Percentiles rank a stretch among this genome's conserved stretches.
phyloP scores from a whole-genome alignment of 2,329 filamentous ascomycete species.

The Fusarium coicis region DNA sequence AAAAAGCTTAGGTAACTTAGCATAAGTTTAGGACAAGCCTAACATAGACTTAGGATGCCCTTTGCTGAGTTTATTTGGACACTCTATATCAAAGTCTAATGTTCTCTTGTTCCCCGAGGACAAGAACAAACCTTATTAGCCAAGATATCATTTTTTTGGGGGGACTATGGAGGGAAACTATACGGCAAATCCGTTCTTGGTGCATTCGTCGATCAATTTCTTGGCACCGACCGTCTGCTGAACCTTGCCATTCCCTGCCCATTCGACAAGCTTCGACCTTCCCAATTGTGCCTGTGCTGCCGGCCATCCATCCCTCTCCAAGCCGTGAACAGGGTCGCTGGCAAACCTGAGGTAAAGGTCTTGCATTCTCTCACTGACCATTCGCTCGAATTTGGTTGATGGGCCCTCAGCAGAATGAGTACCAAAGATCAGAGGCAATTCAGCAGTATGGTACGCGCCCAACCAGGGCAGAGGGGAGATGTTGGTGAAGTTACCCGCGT shows the following conservation, averaged over 20 bases:
- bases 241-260: conserved; percentile 9
- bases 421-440: conserved; percentile 33
- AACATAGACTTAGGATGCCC: too few species aligned
- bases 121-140: too few species aligned
- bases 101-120: too few species aligned
- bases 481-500: conserved; percentile 35
- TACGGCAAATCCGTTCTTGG: conserved; percentile 3
- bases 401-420: conserved; percentile 6
- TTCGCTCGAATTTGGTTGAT: conserved; percentile 18
- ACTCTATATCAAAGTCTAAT: too few species aligned
- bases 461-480: conserved; percentile 32
- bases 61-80: too few species aligned
- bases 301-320: conserved; percentile 10
- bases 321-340: conserved; percentile 10
- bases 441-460: conserved; percentile 31
- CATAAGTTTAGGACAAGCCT: too few species aligned
- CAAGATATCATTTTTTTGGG: fast-evolving
- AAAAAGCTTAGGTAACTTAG: too few species aligned
- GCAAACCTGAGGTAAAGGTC: conserved; percentile 28
- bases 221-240: neutral
- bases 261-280: conserved; percentile 12
- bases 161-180: neutral
- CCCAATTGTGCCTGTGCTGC: neutral
- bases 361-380: conserved; percentile 29
- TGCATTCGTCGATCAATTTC: conserved; percentile 8